Evolutionary conservation across 2,329 filamentous ascomycete genomes (phyloP).

Genomic region (Aschersonia sp.): DNA sequence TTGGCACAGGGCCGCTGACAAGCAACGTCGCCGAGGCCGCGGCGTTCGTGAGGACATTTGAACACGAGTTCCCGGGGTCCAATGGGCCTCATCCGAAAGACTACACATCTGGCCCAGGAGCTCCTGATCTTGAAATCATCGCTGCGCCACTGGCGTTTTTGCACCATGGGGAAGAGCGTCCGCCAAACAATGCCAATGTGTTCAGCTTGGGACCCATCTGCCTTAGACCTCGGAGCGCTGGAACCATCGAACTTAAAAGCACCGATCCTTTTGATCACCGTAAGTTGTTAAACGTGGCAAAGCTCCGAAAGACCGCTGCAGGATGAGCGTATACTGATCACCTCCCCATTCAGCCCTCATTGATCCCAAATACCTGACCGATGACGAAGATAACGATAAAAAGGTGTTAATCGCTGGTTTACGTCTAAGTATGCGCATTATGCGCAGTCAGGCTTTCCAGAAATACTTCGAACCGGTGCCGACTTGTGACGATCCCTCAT

Average conservation of each 20-base stretch:
- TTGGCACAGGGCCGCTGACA: constrained; percentile 7
- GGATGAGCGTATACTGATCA: background rate
- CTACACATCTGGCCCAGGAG: constrained; percentile 6
- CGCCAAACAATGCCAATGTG: constrained; percentile 1
- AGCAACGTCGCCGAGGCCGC: constrained; percentile 8
- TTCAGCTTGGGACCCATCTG: constrained; percentile 5
- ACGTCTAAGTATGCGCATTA: constrained; percentile 7
- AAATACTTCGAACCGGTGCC: constrained; percentile 7
- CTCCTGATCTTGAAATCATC: constrained; percentile 7
- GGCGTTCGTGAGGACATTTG: constrained; percentile 7
- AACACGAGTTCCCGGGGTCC: constrained; percentile 3
- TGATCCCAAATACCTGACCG: constrained; percentile 8
- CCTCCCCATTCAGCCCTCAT: constrained; percentile 6
- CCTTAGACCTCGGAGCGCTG: constrained; percentile 7
- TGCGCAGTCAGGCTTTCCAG: constrained; percentile 4
- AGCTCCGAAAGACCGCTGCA: background rate
- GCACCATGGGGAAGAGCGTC: constrained; percentile 8
- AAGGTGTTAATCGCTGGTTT: constrained; percentile 7
- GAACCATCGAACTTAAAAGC: constrained; percentile 6
- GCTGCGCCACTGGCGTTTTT: constrained; percentile 6
- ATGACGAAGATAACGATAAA: constrained; percentile 7
- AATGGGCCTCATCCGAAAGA: constrained; percentile 3
- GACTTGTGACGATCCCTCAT: constrained; percentile 4
- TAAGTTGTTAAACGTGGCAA: background rate
- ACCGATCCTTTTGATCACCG: constrained; percentile 8